phyloP scores from a whole-genome alignment of 176 grass and related monocot genomes.

The Miscanthus lutarioriparius region DNA sequence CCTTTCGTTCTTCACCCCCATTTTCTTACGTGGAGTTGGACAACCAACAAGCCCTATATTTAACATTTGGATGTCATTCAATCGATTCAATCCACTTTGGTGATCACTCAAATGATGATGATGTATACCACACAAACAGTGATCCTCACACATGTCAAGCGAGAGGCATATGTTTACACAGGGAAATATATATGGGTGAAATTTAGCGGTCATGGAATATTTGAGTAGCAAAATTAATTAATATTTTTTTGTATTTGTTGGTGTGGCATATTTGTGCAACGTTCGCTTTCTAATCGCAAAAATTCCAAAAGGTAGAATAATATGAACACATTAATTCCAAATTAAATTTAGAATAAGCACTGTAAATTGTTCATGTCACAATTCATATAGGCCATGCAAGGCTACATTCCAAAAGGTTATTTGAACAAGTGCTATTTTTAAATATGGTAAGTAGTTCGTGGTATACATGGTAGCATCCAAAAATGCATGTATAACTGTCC shows the following conservation, averaged over 20 bases:
- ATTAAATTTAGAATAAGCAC: not conserved
- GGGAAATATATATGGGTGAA: not conserved
- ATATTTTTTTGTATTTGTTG: not conserved
- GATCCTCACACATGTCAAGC: not conserved
- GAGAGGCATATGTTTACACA: not conserved
- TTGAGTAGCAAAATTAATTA: not conserved
- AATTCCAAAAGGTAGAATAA: not conserved
- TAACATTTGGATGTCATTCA: conserved; percentile 30
- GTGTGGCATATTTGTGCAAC: not conserved
- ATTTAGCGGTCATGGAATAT: not conserved
- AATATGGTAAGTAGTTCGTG: conserved; percentile 13
- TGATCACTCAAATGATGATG: conserved; percentile 18
- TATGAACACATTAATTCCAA: not conserved
- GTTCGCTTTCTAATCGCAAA: not conserved
- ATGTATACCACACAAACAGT: conserved; percentile 11
- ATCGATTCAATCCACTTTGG: conserved; percentile 24
- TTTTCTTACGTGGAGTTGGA: conserved; percentile 42
- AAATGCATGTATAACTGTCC: not conserved
- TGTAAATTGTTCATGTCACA: not conserved
- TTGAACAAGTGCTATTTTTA: not conserved
- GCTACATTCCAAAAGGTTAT: conserved; percentile 18
- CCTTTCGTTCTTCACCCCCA: conserved; percentile 21
- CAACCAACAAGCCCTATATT: conserved; percentile 31
- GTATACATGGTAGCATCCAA: conserved; percentile 1
- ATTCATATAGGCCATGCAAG: not conserved